phyloP scores from a whole-genome alignment of 306 rosid genomes.

The Dryas drummondii region DNA sequence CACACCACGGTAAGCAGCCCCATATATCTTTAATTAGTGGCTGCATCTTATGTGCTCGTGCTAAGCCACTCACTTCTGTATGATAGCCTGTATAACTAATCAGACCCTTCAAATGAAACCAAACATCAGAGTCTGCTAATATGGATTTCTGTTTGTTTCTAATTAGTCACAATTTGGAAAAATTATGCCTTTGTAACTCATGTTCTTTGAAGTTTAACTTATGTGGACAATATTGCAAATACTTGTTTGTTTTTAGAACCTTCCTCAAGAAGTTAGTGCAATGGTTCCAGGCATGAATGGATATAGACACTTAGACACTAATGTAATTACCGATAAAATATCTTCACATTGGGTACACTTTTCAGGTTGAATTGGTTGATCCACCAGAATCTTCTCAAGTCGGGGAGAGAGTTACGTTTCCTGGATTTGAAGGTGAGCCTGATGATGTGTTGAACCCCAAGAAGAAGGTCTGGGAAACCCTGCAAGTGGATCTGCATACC shows the following conservation, averaged over 20 bases:
- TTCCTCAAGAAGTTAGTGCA: background rate
- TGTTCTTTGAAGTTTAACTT: background rate
- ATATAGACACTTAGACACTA: background rate
- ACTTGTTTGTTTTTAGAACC: background rate
- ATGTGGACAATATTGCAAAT: background rate
- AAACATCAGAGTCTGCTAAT: background rate
- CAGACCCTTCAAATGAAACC: background rate
- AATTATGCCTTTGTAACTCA: background rate
- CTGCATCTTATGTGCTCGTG: slow-evolving; percentile 2
- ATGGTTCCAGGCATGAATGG: background rate
- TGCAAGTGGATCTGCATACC: slow-evolving; percentile 71
- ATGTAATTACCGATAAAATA: slow-evolving; percentile 5
- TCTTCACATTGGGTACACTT: slow-evolving; percentile 6
- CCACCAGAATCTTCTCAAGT: slow-evolving; percentile 69
- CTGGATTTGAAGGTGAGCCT: slow-evolving; percentile 69
- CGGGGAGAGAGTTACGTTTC: slow-evolving; percentile 73
- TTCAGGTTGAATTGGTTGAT: slow-evolving; percentile 82
- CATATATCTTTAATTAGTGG: slow-evolving; percentile 3
- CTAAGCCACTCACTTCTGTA: background rate
- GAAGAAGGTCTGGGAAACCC: slow-evolving; percentile 90
- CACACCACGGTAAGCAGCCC: slow-evolving; percentile 54
- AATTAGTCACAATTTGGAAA: background rate
- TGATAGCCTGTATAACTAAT: background rate
- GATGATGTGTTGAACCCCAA: slow-evolving; percentile 82
- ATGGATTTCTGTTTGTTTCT: background rate